These are phyloP conservation scores for Cymodocea nodosa DNA, from an alignment of 116 monocot species.

Conservation along the genomic window DNA sequence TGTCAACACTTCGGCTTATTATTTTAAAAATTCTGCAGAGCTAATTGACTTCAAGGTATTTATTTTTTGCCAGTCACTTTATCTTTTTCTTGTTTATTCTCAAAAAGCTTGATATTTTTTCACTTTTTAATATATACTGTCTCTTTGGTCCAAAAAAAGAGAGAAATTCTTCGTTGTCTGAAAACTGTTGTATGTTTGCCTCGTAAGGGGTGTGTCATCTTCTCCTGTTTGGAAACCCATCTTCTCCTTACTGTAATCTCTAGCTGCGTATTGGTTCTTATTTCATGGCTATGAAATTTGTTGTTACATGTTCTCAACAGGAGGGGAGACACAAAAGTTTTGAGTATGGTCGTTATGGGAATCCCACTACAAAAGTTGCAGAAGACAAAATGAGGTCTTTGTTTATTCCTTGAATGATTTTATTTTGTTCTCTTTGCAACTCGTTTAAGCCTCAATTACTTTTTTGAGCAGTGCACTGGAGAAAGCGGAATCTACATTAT, in stretches of 20 bases:
- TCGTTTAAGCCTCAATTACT: background rate
- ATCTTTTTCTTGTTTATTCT: too few species aligned
- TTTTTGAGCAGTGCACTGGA: constrained; percentile 56
- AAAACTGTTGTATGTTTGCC: too few species aligned
- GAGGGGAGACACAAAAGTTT: constrained; percentile 72
- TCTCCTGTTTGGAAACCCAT: background rate
- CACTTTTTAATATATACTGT: too few species aligned
- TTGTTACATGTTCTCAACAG: constrained; percentile 18
- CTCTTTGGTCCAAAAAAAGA: too few species aligned
- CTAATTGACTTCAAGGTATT: constrained; percentile 94
- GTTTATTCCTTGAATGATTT: constrained; percentile 13
- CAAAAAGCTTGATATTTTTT: too few species aligned
- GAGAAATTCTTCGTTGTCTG: too few species aligned
- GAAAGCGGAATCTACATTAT: constrained; percentile 79
- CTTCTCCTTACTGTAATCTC: background rate
- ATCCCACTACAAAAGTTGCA: constrained; percentile 66
- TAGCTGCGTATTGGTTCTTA: background rate
- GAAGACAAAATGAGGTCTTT: constrained; percentile 87
- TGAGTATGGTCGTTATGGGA: constrained; percentile 92
- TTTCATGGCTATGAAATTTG: background rate
- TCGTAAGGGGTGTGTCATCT: too few species aligned
- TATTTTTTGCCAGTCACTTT: background rate
- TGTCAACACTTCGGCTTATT: constrained; percentile 87
- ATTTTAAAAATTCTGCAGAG: constrained; percentile 78
- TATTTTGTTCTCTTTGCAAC: background rate